phyloP scores from a whole-genome alignment of 768 basidiomycete genomes.

The Terana coerulea region DNA sequence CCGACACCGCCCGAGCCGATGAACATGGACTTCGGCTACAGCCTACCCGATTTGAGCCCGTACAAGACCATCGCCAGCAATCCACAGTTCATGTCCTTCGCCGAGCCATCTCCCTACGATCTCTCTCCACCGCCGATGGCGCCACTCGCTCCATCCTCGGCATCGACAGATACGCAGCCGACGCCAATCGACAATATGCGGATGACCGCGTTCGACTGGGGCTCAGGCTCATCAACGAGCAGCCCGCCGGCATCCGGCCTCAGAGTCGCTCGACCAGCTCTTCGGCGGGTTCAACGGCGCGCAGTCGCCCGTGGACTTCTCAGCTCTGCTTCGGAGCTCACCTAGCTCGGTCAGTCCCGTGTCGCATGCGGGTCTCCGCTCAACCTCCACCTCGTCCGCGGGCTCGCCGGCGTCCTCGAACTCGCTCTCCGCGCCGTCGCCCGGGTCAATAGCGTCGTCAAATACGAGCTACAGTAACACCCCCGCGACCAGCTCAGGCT shows the following conservation, averaged over 20 bases:
- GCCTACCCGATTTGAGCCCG: conserved; percentile 38
- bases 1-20: conserved; percentile 55
- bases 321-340: conserved; percentile 30
- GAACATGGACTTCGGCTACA: conserved; percentile 57
- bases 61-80: conserved; percentile 83
- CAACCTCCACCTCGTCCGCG: conserved; percentile 15
- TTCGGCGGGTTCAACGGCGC: conserved; percentile 37
- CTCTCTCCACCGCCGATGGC: conserved; percentile 15
- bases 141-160: conserved; percentile 11
- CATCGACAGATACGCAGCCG: conserved; percentile 8
- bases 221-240: not conserved
- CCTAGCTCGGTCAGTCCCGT: conserved; percentile 49
- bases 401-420: conserved; percentile 19
- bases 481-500: conserved; percentile 21
- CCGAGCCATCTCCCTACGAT: conserved; percentile 34
- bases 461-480: conserved; percentile 25
- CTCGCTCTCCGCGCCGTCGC: conserved; percentile 31
- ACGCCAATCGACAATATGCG: not conserved
- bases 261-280: conserved; percentile 41
- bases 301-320: conserved; percentile 32
- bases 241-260: conserved; percentile 19
- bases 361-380: conserved; percentile 37
- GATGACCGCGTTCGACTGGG: conserved; percentile 19
- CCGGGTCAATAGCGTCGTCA: conserved; percentile 38
- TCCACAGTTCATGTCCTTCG: conserved; percentile 82